Evolutionary conservation across 169 alveolate species (phyloP).

Genomic region (Plasmodium chabaudi): DNA sequence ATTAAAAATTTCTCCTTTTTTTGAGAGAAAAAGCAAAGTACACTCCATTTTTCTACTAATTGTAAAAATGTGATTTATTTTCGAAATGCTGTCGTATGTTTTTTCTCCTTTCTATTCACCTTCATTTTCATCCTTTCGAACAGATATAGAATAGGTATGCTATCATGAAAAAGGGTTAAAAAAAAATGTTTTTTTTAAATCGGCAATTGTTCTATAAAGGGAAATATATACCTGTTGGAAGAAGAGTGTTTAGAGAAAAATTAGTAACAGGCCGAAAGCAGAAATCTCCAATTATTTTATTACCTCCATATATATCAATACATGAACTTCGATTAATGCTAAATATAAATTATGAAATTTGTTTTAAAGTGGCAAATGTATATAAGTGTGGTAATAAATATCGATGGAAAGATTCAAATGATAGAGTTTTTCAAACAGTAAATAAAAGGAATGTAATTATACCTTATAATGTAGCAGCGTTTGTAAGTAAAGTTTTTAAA

Average conservation of each 20-base stretch:
- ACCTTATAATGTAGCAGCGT: conserved; percentile 85
- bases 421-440: conserved; percentile 81
- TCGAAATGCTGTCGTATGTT: too few species aligned
- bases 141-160: too few species aligned
- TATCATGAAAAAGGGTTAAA: conserved; percentile 10
- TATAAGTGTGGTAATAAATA: conserved; percentile 78
- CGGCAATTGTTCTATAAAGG: conserved; percentile 78
- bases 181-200: conserved; percentile 27
- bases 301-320: conserved; percentile 84
- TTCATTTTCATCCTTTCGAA: too few species aligned
- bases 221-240: conserved; percentile 82
- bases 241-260: conserved; percentile 81
- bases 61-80: too few species aligned
- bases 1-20: too few species aligned
- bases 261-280: conserved; percentile 81
- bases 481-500: conserved; percentile 80
- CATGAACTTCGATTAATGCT: conserved; percentile 85
- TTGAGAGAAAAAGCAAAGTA: too few species aligned
- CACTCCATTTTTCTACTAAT: too few species aligned
- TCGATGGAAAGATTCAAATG: conserved; percentile 84
- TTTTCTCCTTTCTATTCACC: too few species aligned
- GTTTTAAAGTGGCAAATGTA: conserved; percentile 81
- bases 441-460: conserved; percentile 83
- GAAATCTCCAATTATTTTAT: conserved; percentile 84
- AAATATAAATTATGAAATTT: conserved; percentile 77